Percentiles rank a stretch among this genome's conserved stretches.
phyloP scores from a whole-genome alignment of 2,329 filamentous ascomycete genomes.

The Mycosphaerella arachidis region DNA sequence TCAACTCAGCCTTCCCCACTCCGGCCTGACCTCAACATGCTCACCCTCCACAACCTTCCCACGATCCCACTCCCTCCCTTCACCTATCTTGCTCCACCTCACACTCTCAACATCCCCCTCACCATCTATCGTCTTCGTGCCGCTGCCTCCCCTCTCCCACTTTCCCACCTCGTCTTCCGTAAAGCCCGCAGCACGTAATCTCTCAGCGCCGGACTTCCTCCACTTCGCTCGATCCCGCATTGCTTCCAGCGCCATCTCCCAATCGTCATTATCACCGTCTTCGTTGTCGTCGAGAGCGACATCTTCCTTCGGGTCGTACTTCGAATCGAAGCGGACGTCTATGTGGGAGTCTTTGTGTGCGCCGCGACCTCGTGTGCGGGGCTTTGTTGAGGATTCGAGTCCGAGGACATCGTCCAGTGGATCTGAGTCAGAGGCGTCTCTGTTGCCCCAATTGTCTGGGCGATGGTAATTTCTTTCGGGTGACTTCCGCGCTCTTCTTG shows the following conservation, averaged over 20 bases:
- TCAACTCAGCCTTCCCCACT: constrained; percentile 39
- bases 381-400: constrained; percentile 48
- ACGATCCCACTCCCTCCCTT: constrained; percentile 63
- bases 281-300: constrained; percentile 42
- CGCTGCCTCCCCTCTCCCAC: constrained; percentile 61
- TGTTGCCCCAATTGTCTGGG: background rate
- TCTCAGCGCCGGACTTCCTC: constrained; percentile 68
- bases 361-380: constrained; percentile 66
- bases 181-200: constrained; percentile 71
- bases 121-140: constrained; percentile 51
- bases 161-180: constrained; percentile 64
- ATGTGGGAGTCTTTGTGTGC: constrained; percentile 59
- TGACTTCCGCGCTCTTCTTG: background rate
- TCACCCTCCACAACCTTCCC: constrained; percentile 60
- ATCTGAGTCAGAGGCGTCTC: constrained; percentile 52
- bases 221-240: constrained; percentile 75
- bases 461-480: background rate
- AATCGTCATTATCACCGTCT: constrained; percentile 54
- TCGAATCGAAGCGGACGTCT: constrained; percentile 71
- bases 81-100: constrained; percentile 36
- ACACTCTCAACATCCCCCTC: constrained; percentile 48
- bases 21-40: constrained; percentile 46
- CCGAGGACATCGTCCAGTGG: constrained; percentile 73
- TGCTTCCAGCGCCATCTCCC: constrained; percentile 75
- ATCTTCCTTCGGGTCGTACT: constrained; percentile 57